Base-by-base conservation (phyloP, 257 asterid species). In the Schizonepeta tenuifolia region DNA sequence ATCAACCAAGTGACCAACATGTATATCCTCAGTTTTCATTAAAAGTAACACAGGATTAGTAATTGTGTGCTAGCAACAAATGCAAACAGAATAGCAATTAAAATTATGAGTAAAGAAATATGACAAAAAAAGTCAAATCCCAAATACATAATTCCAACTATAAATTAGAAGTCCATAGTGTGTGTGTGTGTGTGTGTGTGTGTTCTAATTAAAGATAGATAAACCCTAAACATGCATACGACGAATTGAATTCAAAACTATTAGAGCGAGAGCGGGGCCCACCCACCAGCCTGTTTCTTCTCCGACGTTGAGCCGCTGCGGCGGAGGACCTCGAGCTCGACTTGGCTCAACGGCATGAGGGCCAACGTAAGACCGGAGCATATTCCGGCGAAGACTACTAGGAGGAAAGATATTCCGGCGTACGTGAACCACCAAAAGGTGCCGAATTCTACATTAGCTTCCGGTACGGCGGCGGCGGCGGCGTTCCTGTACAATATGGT, bases 291-390 rank as follows among this genome's bases (percentile, higher is more conserved):
- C 78, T 92, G 98, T 73, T 84, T 87, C 78, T 93, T 93, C 80
- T 93, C 97, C 2, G 79, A 6, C 40, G 89, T 83, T 1, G 97
- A 77, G 65, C 96, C 97, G 54, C 97, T 90, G 36, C 95, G 92
- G 84, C 86, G 89, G 70, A 93, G 93, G 84, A 93, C 89, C 84
- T 93, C 98, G 73, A 90, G 96, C 69, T 90, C 97, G 75, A 93
- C 97, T 58, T 86, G 90, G 73, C 89, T 84, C 78, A 93, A 51
- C 0, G 97, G 91, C 98, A 93, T 90, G 71, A 93, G 89, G 20
- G 97, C 98, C 72, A 93, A 69, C 9, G 98, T 93, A 46, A 93
- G 80, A 44, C 98, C 98, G 13, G 97, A 92, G 89, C 90, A 90
- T 58, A 87, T 88, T 12, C 98, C 98, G 3, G 97, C 98, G 76